phyloP scores from a whole-genome alignment of 345 rosid genomes.

The Eucalyptus cloeziana region DNA sequence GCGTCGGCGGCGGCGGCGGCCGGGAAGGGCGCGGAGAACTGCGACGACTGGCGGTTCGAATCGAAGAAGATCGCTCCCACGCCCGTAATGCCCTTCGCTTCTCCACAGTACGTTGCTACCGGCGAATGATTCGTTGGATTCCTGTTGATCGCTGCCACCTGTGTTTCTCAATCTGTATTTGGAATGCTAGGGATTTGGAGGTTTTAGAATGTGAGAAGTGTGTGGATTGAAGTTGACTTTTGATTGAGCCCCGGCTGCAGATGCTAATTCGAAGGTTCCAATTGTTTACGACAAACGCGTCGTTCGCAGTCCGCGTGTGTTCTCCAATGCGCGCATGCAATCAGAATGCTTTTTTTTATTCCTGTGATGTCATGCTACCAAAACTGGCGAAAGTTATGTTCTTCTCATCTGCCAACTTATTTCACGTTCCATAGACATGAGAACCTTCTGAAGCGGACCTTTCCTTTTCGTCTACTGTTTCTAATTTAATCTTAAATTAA shows the following conservation, averaged over 20 bases:
- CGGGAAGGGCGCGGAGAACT: slow-evolving; percentile 25
- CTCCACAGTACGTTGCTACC: slow-evolving; percentile 46
- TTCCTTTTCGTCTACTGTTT: not conserved
- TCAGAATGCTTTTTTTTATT: not conserved
- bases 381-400: not conserved
- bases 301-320: not conserved
- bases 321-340: not conserved
- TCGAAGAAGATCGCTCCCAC: slow-evolving; percentile 42
- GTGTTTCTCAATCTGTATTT: not conserved
- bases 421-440: not conserved
- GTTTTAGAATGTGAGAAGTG: not conserved
- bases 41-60: slow-evolving; percentile 41
- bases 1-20: not conserved
- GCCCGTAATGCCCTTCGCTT: slow-evolving; percentile 67
- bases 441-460: not conserved
- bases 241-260: not conserved
- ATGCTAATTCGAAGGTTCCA: not conserved
- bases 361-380: not conserved
- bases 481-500: not conserved
- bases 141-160: not conserved
- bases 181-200: not conserved
- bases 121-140: not conserved
- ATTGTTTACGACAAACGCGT: not conserved
- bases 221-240: not conserved
- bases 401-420: not conserved